Base-by-base conservation (phyloP, 768 basidiomycete species). In the Royoungia palumana region DNA sequence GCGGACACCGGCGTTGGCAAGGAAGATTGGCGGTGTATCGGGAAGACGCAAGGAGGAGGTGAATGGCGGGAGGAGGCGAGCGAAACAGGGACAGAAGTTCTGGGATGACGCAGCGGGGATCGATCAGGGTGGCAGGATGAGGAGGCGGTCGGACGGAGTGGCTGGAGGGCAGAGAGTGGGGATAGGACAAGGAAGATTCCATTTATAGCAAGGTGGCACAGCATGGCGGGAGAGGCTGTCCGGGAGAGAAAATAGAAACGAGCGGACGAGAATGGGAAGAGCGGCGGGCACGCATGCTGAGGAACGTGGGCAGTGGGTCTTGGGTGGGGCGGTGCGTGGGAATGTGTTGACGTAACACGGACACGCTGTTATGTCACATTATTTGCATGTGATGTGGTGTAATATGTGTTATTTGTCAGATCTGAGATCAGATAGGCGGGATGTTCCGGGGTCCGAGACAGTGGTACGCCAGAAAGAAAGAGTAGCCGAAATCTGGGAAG, bases 401-500 rank as follows among this genome's bases (percentile, higher is more conserved):
- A 9, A 49, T 56, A 22, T 39, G 2, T 21, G 14, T 62, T 28
- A 46, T 42, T 3, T 30, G 14, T 25, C 2, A 22, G 50, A 66
- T 66, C 66, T 64, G 52, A 67, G 66, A 67, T 67, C 41, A 32
- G 37, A 36, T 54, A 57, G 46, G 53, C 67, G 66, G 66, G 45
- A 65, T 63, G 56, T 69, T 59, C 67, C 67, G 66, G 47, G 47
- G 19, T 35, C 66, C 66, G 67, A 67, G 54, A 54, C 17, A 69
- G 41, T 44, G 66, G 66, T 55, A 68, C 64, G 59, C 50, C 55
- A 67, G 57, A 65, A 65, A 57, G 64, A 63, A 65, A 63, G 65
- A 65, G 65, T 67, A 67, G 61, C 66, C 66, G 67, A 69, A 61
- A 69, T 67, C 65, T 67, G 65, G 67, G 60, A 67, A 55, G 54